Conservation (phyloP, 345 rosid genomes). For the Populus nigra region DNA sequence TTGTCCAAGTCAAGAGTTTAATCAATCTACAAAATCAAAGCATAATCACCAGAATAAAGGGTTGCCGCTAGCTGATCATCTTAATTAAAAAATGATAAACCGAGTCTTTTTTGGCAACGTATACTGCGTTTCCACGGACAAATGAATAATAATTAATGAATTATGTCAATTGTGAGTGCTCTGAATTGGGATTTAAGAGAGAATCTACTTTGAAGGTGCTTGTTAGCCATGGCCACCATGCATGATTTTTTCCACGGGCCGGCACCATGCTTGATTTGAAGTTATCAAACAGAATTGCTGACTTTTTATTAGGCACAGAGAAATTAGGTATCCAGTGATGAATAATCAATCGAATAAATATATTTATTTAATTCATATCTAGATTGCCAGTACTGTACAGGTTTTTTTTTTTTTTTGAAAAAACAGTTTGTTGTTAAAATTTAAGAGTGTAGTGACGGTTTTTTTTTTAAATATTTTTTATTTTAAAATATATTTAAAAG, state of each 20-base stretch:
- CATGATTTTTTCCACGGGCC: background rate
- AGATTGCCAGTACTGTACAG: background rate
- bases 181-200: background rate
- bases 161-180: background rate
- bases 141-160: background rate
- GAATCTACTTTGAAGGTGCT: background rate
- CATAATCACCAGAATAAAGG: background rate
- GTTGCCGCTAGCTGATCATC: background rate
- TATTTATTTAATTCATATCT: background rate
- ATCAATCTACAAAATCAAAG: too few relatives aligned
- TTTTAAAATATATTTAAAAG: too few relatives aligned
- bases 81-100: background rate
- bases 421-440: too few relatives aligned
- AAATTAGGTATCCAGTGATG: too few relatives aligned
- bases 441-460: rapidly evolving
- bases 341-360: background rate
- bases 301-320: background rate
- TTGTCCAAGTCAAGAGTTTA: too few relatives aligned
- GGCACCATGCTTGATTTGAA: background rate
- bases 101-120: background rate
- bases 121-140: background rate
- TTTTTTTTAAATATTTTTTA: too few relatives aligned
- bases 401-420: too few relatives aligned
- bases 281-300: background rate
- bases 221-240: background rate